Evolutionary conservation across 805 yeast genomes (phyloP).

Genomic region (Candida oleophila): DNA sequence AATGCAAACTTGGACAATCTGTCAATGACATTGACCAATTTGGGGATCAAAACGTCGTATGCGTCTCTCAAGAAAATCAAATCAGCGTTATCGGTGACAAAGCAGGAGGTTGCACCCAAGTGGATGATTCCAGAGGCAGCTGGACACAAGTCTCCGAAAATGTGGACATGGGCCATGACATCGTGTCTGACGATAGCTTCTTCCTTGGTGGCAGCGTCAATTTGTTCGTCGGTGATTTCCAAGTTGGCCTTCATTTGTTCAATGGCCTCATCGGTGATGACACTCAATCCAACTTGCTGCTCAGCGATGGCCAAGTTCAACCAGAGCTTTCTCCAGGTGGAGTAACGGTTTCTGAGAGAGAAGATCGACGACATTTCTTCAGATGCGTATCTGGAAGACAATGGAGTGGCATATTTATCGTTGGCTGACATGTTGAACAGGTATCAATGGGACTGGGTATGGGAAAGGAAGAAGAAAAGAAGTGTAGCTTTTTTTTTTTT

Average conservation of each 20-base stretch:
- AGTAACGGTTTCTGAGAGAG: conserved; percentile 89
- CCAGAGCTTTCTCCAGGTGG: conserved; percentile 99
- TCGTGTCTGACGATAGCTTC: conserved; percentile 99
- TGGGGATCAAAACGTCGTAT: conserved; percentile 88
- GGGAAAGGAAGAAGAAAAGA: background rate
- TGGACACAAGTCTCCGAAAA: conserved; percentile 89
- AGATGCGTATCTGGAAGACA: conserved; percentile 95
- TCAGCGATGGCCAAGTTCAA: conserved; percentile 93
- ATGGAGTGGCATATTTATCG: conserved; percentile 88
- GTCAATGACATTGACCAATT: conserved; percentile 92
- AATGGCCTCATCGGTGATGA: conserved; percentile 88
- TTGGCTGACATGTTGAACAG: conserved; percentile 32
- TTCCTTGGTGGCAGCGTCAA: conserved; percentile 82
- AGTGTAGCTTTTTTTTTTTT: background rate
- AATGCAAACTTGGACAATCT: conserved; percentile 85
- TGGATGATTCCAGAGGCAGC: conserved; percentile 98
- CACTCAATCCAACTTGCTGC: conserved; percentile 79
- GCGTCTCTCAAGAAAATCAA: conserved; percentile 95
- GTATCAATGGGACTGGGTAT: background rate
- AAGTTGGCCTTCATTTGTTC: conserved; percentile 79
- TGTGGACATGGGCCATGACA: conserved; percentile 99
- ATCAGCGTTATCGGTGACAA: conserved; percentile 97
- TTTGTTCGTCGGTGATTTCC: conserved; percentile 88
- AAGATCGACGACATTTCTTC: conserved; percentile 94
- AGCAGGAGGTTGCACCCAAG: conserved; percentile 97